Conservation (phyloP, 108 stramenopile species). For the Discostella stelligeroides region DNA sequence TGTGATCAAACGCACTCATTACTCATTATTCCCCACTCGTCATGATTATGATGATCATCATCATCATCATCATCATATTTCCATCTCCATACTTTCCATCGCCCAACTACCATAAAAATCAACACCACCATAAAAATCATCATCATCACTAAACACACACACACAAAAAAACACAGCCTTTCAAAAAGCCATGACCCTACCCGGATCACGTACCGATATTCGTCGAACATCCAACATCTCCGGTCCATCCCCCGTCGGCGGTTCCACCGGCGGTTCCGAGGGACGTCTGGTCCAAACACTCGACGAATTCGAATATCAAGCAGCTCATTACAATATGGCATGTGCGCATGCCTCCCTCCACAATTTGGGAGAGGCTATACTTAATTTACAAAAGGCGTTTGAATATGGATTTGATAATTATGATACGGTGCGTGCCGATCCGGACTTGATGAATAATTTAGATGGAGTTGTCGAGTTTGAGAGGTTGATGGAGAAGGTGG, state of each 20-base stretch:
- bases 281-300: conserved; percentile 51
- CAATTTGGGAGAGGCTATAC: conserved; percentile 60
- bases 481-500: conserved; percentile 66
- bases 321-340: conserved; percentile 86
- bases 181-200: conserved; percentile 75
- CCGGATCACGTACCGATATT: conserved; percentile 71
- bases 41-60: too few relatives aligned
- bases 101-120: too few relatives aligned
- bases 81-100: too few relatives aligned
- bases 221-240: conserved; percentile 60
- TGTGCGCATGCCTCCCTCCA: conserved; percentile 74
- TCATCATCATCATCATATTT: too few relatives aligned
- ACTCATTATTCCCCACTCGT: too few relatives aligned
- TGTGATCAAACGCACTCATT: too few relatives aligned
- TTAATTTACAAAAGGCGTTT: conserved; percentile 66
- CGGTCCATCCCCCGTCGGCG: conserved; percentile 85
- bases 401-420: conserved; percentile 83
- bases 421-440: conserved; percentile 73
- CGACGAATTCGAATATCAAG: conserved; percentile 85
- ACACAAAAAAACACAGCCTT: conserved; percentile 41
- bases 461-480: conserved; percentile 59
- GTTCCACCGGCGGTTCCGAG: conserved; percentile 66
- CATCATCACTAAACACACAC: too few relatives aligned
- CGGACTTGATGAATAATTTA: conserved; percentile 63
- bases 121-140: too few relatives aligned